A percentile compares a stretch with the other conserved stretches of the same genome.
These are phyloP conservation scores for Sarocladium strictum DNA, from an alignment of 2,329 filamentous ascomycete genomes.

Conservation along the genomic window DNA sequence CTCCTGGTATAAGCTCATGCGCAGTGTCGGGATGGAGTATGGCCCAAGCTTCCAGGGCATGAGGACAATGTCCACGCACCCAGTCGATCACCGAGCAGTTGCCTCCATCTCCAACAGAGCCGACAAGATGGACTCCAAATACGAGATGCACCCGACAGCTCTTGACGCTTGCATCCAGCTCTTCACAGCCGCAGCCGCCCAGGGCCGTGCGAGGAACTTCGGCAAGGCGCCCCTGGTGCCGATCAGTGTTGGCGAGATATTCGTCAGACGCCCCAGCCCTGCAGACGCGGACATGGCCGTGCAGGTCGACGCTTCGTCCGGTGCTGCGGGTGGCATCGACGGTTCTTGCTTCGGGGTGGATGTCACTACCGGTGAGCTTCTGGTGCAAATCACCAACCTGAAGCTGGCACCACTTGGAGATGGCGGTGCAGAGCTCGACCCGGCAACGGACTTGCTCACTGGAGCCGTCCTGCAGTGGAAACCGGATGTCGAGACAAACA, in stretches of 20 bases:
- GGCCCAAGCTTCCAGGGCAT: conserved; percentile 6
- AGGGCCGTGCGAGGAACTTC: not conserved
- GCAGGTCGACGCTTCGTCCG: not conserved
- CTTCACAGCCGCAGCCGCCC: not conserved
- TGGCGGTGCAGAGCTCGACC: not conserved
- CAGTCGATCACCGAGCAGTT: not conserved
- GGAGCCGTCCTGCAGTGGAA: not conserved
- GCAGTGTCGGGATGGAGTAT: not conserved
- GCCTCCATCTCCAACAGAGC: not conserved
- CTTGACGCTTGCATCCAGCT: conserved; percentile 8
- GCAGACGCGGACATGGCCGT: not conserved
- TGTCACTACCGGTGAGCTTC: not conserved
- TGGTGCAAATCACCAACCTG: not conserved
- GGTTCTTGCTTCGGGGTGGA: not conserved
- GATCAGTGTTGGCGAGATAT: not conserved
- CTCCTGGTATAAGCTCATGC: not conserved
- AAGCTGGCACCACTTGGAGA: not conserved
- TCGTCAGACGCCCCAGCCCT: not conserved
- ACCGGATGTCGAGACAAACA: not conserved
- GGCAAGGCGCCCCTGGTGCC: not conserved
- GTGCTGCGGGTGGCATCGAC: not conserved
- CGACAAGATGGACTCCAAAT: not conserved
- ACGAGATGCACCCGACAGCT: conserved; percentile 8
- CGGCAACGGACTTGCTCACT: not conserved
- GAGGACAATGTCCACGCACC: not conserved